Evolutionary conservation across 2,329 filamentous ascomycete species (phyloP).

Genomic region (Trichoderma brevicompactum): DNA sequence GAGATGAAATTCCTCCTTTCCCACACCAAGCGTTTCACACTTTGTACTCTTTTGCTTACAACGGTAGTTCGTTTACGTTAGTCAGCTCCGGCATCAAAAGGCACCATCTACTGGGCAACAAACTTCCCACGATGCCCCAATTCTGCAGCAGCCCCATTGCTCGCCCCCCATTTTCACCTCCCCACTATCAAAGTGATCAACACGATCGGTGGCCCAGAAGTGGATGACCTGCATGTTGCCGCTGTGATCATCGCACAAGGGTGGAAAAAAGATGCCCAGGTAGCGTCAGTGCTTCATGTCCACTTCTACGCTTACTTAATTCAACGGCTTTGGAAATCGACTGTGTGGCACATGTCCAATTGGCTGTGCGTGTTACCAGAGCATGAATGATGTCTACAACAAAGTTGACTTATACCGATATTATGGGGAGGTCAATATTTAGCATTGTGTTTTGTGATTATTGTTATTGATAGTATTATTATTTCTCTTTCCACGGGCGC

Average conservation of each 20-base stretch:
- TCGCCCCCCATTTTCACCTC: constrained; percentile 18
- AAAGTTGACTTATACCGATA: too few relatives aligned
- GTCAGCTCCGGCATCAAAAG: background rate
- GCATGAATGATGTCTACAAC: background rate
- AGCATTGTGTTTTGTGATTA: background rate
- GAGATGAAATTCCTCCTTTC: background rate
- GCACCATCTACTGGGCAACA: background rate
- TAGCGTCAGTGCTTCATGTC: constrained; percentile 17
- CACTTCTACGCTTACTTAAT: constrained; percentile 7
- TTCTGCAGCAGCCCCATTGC: background rate
- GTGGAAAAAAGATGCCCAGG: background rate
- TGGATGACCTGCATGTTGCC: constrained; percentile 21
- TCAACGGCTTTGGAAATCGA: background rate
- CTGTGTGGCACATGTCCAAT: background rate
- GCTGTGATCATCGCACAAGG: constrained; percentile 23
- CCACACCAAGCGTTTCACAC: too few relatives aligned
- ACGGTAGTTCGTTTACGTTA: too few relatives aligned
- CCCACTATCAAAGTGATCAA: constrained; percentile 26
- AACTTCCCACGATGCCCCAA: background rate
- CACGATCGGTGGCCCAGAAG: constrained; percentile 24
- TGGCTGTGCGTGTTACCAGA: background rate
- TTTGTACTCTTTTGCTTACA: too few relatives aligned
- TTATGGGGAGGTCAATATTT: too few relatives aligned
- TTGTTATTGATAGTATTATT: background rate
- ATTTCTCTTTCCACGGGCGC: background rate